Conservation (phyloP, 345 rosid genomes). For the Populus tremula region DNA sequence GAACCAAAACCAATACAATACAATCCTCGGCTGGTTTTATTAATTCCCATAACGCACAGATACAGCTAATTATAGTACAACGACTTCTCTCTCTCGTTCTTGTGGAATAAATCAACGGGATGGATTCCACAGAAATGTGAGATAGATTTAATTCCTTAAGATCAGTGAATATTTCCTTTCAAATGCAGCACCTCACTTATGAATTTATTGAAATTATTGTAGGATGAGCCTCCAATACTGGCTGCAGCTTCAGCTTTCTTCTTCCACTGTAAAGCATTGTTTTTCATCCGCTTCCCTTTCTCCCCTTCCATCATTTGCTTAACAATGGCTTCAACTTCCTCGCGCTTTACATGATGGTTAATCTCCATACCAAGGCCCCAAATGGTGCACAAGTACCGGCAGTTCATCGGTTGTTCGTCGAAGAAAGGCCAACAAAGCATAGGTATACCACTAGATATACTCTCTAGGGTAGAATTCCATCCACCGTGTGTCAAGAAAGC, state of each 20-base stretch:
- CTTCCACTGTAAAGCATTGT: slow-evolving; percentile 1
- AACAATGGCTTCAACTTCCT: slow-evolving; percentile 19
- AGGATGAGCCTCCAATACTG: slow-evolving; percentile 1
- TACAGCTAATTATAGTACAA: no score
- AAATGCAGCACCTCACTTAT: neutral
- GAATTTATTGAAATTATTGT: neutral
- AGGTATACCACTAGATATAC: slow-evolving; percentile 16
- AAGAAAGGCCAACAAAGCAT: slow-evolving; percentile 38
- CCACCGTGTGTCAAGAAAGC: slow-evolving; percentile 39
- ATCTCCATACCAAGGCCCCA: slow-evolving; percentile 37
- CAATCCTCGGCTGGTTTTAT: no score
- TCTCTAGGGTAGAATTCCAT: slow-evolving; percentile 34
- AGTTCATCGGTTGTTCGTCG: slow-evolving; percentile 34
- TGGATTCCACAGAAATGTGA: no score
- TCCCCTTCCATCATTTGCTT: slow-evolving; percentile 29
- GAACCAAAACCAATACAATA: no score
- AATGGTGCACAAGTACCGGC: slow-evolving; percentile 20
- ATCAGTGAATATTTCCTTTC: neutral
- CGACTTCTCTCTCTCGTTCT: no score
- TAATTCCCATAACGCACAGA: no score
- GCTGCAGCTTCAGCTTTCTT: slow-evolving; percentile 7
- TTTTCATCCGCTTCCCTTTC: slow-evolving; percentile 14
- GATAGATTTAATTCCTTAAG: no score
- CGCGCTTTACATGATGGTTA: slow-evolving; percentile 15
- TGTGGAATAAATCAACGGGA: no score